Conservation (phyloP, 257 asterid species). For the Prunella vulgaris region DNA sequence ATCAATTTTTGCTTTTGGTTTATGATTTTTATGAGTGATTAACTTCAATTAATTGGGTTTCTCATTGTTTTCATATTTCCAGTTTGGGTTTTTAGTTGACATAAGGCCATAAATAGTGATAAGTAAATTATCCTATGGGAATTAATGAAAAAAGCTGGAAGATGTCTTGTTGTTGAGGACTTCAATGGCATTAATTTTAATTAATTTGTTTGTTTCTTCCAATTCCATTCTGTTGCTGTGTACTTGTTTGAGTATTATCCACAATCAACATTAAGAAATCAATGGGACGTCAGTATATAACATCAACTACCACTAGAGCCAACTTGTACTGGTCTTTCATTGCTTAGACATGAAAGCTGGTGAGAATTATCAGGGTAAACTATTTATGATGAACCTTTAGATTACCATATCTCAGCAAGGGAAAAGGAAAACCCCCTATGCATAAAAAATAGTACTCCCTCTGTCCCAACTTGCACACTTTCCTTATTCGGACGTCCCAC, state of each 20-base stretch:
- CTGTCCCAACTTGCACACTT: too few relatives aligned
- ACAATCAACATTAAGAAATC: background rate
- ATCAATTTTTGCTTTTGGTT: background rate
- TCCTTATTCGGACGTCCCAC: too few relatives aligned
- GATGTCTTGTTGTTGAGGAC: conserved; percentile 18
- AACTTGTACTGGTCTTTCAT: background rate
- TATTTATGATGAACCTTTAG: conserved; percentile 9
- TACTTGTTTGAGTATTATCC: background rate
- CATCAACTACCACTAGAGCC: background rate
- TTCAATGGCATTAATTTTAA: background rate
- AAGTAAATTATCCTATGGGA: background rate
- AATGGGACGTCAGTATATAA: background rate
- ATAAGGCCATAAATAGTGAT: background rate
- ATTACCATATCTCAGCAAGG: conserved; percentile 2
- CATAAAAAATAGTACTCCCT: too few relatives aligned
- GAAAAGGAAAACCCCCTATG: background rate
- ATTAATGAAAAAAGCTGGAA: conserved; percentile 11
- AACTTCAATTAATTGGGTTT: background rate
- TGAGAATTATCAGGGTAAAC: conserved; percentile 13
- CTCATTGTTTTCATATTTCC: background rate
- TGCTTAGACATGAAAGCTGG: conserved; percentile 14
- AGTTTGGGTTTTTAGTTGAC: too few relatives aligned
- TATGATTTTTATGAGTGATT: background rate
- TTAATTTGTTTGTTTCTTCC: background rate
- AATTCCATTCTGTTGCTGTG: background rate